These are phyloP conservation scores for Daedalea quercina DNA, from an alignment of 768 basidiomycete genomes.

Conservation along the genomic window DNA sequence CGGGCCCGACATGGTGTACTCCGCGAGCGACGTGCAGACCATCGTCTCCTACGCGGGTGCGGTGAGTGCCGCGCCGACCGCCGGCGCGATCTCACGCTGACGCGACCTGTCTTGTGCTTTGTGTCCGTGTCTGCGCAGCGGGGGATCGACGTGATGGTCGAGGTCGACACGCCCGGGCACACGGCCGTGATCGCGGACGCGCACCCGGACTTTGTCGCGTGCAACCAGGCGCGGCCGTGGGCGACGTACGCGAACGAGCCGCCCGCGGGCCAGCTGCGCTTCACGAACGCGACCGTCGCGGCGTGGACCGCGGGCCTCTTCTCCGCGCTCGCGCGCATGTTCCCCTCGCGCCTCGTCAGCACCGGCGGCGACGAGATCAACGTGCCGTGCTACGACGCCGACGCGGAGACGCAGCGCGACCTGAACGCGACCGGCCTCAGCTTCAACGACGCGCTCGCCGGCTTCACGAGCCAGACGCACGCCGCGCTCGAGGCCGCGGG, in stretches of 20 bases:
- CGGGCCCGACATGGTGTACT: conserved; percentile 27
- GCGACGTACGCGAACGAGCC: conserved; percentile 35
- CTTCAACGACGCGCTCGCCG: conserved; percentile 32
- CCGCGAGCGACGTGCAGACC: conserved; percentile 28
- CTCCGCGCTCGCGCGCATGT: conserved; percentile 20
- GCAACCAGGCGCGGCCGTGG: conserved; percentile 29
- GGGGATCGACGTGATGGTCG: conserved; percentile 43
- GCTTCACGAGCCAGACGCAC: conserved; percentile 32
- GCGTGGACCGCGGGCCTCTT: conserved; percentile 30
- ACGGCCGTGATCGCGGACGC: conserved; percentile 35
- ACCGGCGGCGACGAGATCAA: conserved; percentile 48
- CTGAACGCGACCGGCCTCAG: conserved; percentile 24
- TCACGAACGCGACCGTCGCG: conserved; percentile 27
- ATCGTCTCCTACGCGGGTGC: conserved; percentile 39
- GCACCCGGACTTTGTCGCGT: conserved; percentile 41
- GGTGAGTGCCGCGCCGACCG: conserved; percentile 31
- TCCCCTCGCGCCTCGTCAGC: conserved; percentile 31
- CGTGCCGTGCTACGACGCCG: conserved; percentile 31
- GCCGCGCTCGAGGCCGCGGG: conserved; percentile 22
- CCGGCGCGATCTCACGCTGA: too few relatives aligned
- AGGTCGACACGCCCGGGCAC: conserved; percentile 48
- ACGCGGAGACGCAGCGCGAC: conserved; percentile 25
- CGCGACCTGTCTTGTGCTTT: not conserved
- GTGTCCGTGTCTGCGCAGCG: conserved; percentile 24
- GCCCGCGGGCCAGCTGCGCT: conserved; percentile 42